Base-by-base conservation (phyloP, 2,329 filamentous ascomycete species). In the Pseudogymnoascus sp. region DNA sequence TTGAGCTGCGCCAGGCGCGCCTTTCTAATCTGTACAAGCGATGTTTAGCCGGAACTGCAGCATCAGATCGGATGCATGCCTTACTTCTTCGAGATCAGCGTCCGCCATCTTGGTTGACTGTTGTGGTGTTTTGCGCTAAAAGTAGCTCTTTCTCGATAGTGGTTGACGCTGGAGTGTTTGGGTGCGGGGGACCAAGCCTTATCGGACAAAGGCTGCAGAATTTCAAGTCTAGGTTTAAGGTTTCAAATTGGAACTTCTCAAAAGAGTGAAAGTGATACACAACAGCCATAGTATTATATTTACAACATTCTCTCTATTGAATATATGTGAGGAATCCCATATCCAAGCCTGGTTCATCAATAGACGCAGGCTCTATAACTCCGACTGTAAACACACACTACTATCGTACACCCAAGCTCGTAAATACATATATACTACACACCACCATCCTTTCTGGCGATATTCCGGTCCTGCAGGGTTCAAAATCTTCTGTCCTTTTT, bases 1-100 rank as follows among this genome's bases (percentile, higher is more conserved):
- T 96, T 95, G 69, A 97, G 88, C 79, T 99, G 93, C 77, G 93
- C 90, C 62, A 97, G 87, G 67, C 95, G 91, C 72, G 93, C 93
- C 76, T 91, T 89, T 74, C 93, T 83, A 74, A 97, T 97, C 89
- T 96, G 72, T 16, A 65, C 50, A n/a, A 35, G 16, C 50, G 50
- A 2, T 56, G 29, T 14, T 56, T 56, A 56, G 50, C 11, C 1
- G 11, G 5, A 26, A 3, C n/a, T 35, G n/a, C 44, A 2, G 33
- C 14, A 33, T 10, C 7, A 33, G 29, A 35, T 56, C 16, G 29
- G 50, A 13, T 21, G 19, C 33, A 35, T 33, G n/a, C n/a, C 50
- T 33, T 56, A 56, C 50, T 56, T 56, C 50, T 56, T 56, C 50
- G 50, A 56, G 50, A 19, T 56, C 50, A 56, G 50, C 50, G 50